Percentiles rank a stretch among this genome's conserved stretches.
These are phyloP conservation scores for Nicotiana rustica DNA, from an alignment of 305 asterid species.

Conservation along the genomic window DNA sequence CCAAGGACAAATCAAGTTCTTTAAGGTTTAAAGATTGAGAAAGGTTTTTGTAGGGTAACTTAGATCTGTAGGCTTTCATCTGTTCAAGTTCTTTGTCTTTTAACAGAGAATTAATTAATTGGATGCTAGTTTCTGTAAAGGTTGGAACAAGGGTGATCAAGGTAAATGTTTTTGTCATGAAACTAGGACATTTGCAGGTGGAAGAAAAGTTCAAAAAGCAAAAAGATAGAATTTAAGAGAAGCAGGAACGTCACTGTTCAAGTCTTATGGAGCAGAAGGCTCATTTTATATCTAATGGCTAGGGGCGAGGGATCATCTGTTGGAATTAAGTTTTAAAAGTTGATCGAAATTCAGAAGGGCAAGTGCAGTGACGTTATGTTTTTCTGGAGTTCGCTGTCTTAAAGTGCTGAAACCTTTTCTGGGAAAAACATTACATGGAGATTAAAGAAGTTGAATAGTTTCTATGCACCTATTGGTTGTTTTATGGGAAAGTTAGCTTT, in stretches of 20 bases:
- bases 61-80: background rate
- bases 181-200: background rate
- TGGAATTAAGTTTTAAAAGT: background rate
- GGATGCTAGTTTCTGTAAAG: background rate
- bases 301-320: background rate
- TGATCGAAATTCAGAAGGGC: background rate
- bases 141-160: background rate
- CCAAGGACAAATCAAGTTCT: too few species aligned
- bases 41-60: background rate
- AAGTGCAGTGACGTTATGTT: background rate
- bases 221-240: background rate
- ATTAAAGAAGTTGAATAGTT: background rate
- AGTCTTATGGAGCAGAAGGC: background rate
- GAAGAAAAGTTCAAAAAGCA: background rate
- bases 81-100: background rate
- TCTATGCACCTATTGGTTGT: background rate
- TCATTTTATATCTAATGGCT: background rate
- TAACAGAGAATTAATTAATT: background rate
- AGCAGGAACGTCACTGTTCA: background rate
- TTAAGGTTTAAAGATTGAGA: background rate
- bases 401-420: constrained; percentile 9
- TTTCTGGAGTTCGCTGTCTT: background rate
- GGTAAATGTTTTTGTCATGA: background rate
- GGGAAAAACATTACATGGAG: background rate
- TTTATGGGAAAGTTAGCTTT: background rate